Base-by-base conservation (phyloP, 352 stramenopile species). In the Peronosclerospora sorghi region DNA sequence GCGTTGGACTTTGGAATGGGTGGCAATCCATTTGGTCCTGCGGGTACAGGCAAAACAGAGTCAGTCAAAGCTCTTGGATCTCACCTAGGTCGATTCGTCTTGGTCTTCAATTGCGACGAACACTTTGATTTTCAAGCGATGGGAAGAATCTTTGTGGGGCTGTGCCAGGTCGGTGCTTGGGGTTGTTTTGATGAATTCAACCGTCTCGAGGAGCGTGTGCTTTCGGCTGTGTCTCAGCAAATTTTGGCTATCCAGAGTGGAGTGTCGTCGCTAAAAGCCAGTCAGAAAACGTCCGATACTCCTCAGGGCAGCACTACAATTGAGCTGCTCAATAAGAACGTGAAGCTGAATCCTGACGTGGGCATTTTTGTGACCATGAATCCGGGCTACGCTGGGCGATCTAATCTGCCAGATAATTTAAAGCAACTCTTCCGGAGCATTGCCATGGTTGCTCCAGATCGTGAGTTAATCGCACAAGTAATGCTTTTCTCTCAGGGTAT, bases 311-410 rank as follows among this genome's bases (percentile, higher is more conserved):
- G 23, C 9, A 50, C 61, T 39, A 80, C 64, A 0, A 98, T 99
- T 44, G 88, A 98, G 48, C 64, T 99, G 4, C 49, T 99, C 9
- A 96, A 95, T 12, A 95, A 97, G 60, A 87, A 67, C 26, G 93
- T 99, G 17, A 73, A 75, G 35, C 66, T 99, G 6, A 89, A 98
- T 60, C 83, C 94, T 38, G 95, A 98, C 59, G 96, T 99, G 38
- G 97, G 95, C 18, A 99, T 99, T 45, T 99, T 99, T 65, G 96
- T 99, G 24, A 99, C 97, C 12, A 99, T 99, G 96, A 99, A 99
- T 65, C 97, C 97, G 27, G 95, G 94, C 18, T 99, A 99, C 64
- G 97, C 97, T 43, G 97, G 97, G 8, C 81, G 96, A 51, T 97
- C 87, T 7, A 97, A 98, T 56, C 55, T 98, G 29, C 94, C 94